A percentile compares a stretch with the other conserved stretches of the same genome.
Evolutionary conservation across 148 eudicot genomes (phyloP).

Genomic region (Euryodendron excelsum): DNA sequence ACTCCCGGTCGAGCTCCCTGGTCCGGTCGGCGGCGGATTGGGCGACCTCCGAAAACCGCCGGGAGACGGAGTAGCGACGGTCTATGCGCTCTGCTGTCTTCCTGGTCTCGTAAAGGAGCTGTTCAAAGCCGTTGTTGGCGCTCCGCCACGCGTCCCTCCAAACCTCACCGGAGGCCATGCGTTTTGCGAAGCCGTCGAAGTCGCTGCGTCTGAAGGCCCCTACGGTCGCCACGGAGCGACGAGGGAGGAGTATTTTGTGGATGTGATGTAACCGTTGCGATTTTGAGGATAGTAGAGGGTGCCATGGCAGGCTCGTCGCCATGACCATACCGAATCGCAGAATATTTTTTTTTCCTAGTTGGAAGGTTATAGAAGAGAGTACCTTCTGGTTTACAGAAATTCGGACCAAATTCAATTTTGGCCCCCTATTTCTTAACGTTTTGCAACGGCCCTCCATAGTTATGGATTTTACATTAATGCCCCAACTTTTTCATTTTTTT

Average conservation of each 20-base stretch:
- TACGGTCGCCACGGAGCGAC: too few relatives aligned
- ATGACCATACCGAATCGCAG: constrained; percentile 12
- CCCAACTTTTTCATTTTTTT: too few relatives aligned
- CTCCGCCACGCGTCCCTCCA: constrained; percentile 69
- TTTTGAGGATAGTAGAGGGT: constrained; percentile 30
- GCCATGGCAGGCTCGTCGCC: constrained; percentile 51
- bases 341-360: not conserved
- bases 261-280: constrained; percentile 8
- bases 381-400: not conserved
- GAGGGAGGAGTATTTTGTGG: constrained; percentile 8
- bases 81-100: constrained; percentile 82
- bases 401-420: not conserved
- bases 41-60: constrained; percentile 46
- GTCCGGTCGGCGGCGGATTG: constrained; percentile 60
- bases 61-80: constrained; percentile 60
- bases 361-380: too few relatives aligned
- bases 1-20: constrained; percentile 73
- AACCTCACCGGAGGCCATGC: constrained; percentile 71
- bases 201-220: constrained; percentile 63
- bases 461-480: too few relatives aligned
- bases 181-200: constrained; percentile 66
- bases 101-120: constrained; percentile 62
- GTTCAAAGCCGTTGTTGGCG: constrained; percentile 82
- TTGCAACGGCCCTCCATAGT: not conserved
- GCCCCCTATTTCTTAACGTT: not conserved